Evolutionary conservation across 73 alveolate species (phyloP).

Genomic region (Paramecium bursaria): DNA sequence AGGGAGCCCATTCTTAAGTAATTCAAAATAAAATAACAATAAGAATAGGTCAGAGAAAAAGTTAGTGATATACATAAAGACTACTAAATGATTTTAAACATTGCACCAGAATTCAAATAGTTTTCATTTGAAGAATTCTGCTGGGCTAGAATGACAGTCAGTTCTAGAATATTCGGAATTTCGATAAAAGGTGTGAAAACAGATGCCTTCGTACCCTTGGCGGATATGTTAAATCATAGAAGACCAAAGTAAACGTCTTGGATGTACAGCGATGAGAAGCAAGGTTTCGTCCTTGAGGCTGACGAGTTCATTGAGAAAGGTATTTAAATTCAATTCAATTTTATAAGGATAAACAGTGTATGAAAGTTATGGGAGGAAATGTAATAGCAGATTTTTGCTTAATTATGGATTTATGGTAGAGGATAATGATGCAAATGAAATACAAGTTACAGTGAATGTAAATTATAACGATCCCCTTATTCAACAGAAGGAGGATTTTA

Average conservation of each 20-base stretch:
- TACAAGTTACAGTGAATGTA: slow-evolving; percentile 79
- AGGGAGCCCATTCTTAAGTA: slow-evolving; percentile 94
- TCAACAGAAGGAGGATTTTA: slow-evolving; percentile 73
- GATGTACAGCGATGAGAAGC: slow-evolving; percentile 85
- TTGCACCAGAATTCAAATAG: slow-evolving; percentile 86
- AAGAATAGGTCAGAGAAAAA: slow-evolving; percentile 83
- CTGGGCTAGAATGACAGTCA: slow-evolving; percentile 92
- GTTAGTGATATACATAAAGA: slow-evolving; percentile 87
- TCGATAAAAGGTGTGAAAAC: slow-evolving; percentile 88
- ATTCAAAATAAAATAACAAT: neutral
- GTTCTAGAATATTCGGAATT: slow-evolving; percentile 93
- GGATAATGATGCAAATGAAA: slow-evolving; percentile 94
- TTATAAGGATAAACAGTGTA: slow-evolving; percentile 90
- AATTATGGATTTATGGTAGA: slow-evolving; percentile 94
- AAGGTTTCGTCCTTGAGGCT: slow-evolving; percentile 94
- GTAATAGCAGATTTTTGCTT: slow-evolving; percentile 92
- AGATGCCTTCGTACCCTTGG: slow-evolving; percentile 97
- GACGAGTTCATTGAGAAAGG: slow-evolving; percentile 84
- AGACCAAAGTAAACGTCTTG: slow-evolving; percentile 96
- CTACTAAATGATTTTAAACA: slow-evolving; percentile 84
- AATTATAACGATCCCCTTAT: slow-evolving; percentile 78
- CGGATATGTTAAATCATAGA: slow-evolving; percentile 97
- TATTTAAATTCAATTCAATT: too few species aligned
- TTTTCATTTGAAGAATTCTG: slow-evolving; percentile 88
- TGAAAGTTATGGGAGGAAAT: slow-evolving; percentile 96